Percentiles rank a stretch among this genome's conserved stretches.
Evolutionary conservation across 192 early-diverging fungal genomes (phyloP).

Genomic region (Backusella sp.): DNA sequence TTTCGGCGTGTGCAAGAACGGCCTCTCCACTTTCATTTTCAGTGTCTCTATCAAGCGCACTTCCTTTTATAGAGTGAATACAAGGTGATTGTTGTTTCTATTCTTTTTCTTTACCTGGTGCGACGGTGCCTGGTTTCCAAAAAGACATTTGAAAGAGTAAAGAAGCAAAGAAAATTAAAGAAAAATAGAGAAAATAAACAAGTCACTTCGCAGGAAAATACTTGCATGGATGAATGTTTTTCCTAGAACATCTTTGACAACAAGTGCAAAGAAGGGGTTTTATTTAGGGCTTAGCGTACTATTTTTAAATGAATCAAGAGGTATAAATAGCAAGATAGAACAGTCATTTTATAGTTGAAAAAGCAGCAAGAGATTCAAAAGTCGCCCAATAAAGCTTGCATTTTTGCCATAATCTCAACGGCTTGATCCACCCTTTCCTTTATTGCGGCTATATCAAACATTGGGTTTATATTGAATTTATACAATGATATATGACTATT

Average conservation of each 20-base stretch:
- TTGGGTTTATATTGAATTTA: background rate
- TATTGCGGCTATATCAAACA: background rate
- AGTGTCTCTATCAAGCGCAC: slow-evolving; percentile 58
- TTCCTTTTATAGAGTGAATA: slow-evolving; percentile 38
- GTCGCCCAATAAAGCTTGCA: background rate
- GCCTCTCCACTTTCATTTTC: slow-evolving; percentile 56
- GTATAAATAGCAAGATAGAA: too few species aligned
- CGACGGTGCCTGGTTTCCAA: slow-evolving; percentile 61
- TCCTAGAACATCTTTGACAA: background rate
- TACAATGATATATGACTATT: background rate
- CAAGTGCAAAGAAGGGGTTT: background rate
- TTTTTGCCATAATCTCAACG: background rate
- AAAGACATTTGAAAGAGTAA: slow-evolving; percentile 44
- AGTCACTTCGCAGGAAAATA: background rate
- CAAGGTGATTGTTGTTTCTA: background rate
- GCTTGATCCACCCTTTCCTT: background rate
- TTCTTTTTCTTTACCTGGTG: slow-evolving; percentile 42
- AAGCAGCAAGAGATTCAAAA: background rate
- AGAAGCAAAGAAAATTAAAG: background rate
- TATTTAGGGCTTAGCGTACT: background rate
- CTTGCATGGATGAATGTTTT: background rate
- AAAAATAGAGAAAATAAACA: background rate
- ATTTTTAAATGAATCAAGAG: background rate
- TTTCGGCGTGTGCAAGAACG: slow-evolving; percentile 46
- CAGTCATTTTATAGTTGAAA: background rate